Evolutionary conservation across 306 rosid genomes (phyloP).

Genomic region (Citrullus amarus): DNA sequence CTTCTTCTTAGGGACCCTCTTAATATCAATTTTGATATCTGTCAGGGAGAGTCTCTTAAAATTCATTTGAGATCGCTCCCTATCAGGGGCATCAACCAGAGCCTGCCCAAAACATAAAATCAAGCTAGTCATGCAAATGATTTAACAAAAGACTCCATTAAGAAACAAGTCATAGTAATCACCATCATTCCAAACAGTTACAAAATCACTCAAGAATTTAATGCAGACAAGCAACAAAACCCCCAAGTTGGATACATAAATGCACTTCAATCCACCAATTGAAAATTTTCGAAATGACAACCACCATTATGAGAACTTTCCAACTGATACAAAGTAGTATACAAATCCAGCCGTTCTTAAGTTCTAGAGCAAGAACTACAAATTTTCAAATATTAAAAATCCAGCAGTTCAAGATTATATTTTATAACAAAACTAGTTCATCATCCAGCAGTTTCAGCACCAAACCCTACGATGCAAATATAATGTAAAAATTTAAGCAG

Average conservation of each 20-base stretch:
- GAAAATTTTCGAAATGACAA: neutral
- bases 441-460: neutral
- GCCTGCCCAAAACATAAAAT: constrained; percentile 29
- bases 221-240: neutral
- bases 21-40: constrained; percentile 78
- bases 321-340: neutral
- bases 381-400: too few species aligned
- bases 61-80: constrained; percentile 67
- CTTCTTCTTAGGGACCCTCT: constrained; percentile 87
- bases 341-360: neutral
- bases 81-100: constrained; percentile 85
- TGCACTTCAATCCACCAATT: too few species aligned
- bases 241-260: neutral
- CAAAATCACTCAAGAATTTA: neutral
- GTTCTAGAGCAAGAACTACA: neutral
- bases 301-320: neutral
- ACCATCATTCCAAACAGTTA: neutral
- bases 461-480: neutral
- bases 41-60: constrained; percentile 92
- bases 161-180: neutral
- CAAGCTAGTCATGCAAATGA: neutral
- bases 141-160: neutral
- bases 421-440: neutral
- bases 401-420: too few species aligned
- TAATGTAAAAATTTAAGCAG: neutral